Evolutionary conservation across 192 early-diverging fungal genomes (phyloP).

Genomic region (Spinellus fusiger): DNA sequence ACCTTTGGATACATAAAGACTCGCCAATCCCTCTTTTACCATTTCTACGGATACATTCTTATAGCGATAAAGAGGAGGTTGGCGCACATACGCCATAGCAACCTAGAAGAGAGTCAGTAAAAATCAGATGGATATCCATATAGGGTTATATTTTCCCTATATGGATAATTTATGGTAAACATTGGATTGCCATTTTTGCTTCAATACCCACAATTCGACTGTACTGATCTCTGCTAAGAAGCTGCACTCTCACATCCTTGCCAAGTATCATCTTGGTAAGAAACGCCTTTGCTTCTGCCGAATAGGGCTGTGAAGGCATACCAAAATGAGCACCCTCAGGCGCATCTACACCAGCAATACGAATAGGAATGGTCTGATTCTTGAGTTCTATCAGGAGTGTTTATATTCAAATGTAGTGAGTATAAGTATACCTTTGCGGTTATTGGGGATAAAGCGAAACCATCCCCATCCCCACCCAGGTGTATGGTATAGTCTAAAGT

Average conservation of each 20-base stretch:
- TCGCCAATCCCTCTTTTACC: constrained; percentile 50
- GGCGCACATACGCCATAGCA: constrained; percentile 48
- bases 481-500: constrained; percentile 51
- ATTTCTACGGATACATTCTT: constrained; percentile 57
- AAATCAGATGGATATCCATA: not conserved
- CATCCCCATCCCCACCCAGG: constrained; percentile 44
- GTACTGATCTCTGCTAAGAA: constrained; percentile 53
- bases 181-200: too few relatives aligned
- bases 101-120: constrained; percentile 26
- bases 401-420: not conserved
- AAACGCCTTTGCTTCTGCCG: constrained; percentile 47
- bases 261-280: constrained; percentile 37
- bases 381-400: constrained; percentile 30
- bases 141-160: too few relatives aligned
- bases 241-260: constrained; percentile 40
- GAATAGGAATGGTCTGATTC: constrained; percentile 56
- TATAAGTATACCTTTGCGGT: constrained; percentile 25
- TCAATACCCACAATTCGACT: constrained; percentile 45
- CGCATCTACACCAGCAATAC: constrained; percentile 65
- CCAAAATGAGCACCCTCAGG: constrained; percentile 67
- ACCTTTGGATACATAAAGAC: constrained; percentile 50
- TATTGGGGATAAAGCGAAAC: constrained; percentile 33
- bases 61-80: constrained; percentile 30
- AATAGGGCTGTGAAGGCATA: constrained; percentile 55
- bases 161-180: too few relatives aligned